phyloP scores from a whole-genome alignment of 2,329 filamentous ascomycete species.

The Chalaropsis thielavioides region DNA sequence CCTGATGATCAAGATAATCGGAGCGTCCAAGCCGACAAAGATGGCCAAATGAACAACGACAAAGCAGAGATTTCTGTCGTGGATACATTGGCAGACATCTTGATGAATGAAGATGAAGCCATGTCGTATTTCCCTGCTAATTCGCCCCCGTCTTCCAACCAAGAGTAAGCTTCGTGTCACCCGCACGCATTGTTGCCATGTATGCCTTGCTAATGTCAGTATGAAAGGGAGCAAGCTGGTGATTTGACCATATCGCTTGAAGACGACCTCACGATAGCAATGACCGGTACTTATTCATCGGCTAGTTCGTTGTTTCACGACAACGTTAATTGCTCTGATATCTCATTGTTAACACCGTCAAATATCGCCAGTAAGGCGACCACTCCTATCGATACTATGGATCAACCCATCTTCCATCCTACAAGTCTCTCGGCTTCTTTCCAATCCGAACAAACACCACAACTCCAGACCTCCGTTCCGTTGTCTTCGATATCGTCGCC shows the following conservation, averaged over 20 bases:
- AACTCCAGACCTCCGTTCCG: not conserved
- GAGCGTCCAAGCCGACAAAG: not conserved
- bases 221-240: not conserved
- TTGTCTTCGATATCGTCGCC: not conserved
- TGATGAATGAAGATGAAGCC: not conserved
- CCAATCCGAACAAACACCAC: not conserved
- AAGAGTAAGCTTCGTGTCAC: not conserved
- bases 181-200: not conserved
- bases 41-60: not conserved
- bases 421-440: not conserved
- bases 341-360: constrained; percentile 37
- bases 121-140: not conserved
- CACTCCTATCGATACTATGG: constrained; percentile 37
- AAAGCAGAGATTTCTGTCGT: not conserved
- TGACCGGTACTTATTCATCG: constrained; percentile 2
- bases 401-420: constrained; percentile 19
- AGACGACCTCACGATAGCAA: not conserved
- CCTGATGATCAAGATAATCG: not conserved
- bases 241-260: not conserved
- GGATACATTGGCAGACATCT: no score
- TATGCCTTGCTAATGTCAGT: not conserved
- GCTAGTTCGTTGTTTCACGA: constrained; percentile 31
- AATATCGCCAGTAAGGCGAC: constrained; percentile 48
- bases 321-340: constrained; percentile 40
- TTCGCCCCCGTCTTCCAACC: not conserved